phyloP scores from a whole-genome alignment of 2,329 filamentous ascomycete species.

The Aspergillus chevalieri region DNA sequence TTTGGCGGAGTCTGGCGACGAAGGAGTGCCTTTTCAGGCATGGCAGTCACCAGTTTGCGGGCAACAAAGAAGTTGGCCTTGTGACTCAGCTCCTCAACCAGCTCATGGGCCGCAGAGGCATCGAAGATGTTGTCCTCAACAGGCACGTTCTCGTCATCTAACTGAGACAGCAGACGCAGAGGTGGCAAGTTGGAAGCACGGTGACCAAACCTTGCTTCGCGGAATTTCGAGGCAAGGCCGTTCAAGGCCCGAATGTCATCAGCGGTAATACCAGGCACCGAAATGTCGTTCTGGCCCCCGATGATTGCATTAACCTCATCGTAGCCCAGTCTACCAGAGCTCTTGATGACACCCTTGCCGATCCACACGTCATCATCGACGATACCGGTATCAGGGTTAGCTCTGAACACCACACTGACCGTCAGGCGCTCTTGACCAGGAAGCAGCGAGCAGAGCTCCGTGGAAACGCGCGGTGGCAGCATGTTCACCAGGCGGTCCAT shows the following conservation, averaged over 20 bases:
- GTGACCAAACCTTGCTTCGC: conserved; percentile 76
- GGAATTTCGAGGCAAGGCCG: conserved; percentile 80
- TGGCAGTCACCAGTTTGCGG: conserved; percentile 67
- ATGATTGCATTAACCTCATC: conserved; percentile 80
- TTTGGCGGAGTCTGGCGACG: conserved; percentile 82
- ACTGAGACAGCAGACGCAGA: conserved; percentile 81
- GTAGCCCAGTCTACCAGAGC: conserved; percentile 75
- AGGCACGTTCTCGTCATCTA: conserved; percentile 96
- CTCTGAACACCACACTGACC: conserved; percentile 86
- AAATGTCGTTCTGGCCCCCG: conserved; percentile 55
- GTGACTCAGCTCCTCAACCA: conserved; percentile 91
- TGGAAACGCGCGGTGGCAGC: conserved; percentile 77
- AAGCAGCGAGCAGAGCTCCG: conserved; percentile 79
- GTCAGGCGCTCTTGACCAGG: conserved; percentile 86
- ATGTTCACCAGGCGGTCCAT: conserved; percentile 84
- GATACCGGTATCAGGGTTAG: conserved; percentile 75
- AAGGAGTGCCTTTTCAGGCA: conserved; percentile 89
- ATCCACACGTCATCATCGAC: conserved; percentile 87
- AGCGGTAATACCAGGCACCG: conserved; percentile 59
- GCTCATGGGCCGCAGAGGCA: conserved; percentile 78
- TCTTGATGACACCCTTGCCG: conserved; percentile 90
- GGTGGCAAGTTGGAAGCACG: conserved; percentile 74
- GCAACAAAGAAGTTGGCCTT: conserved; percentile 88
- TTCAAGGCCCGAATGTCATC: conserved; percentile 77
- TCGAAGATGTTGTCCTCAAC: conserved; percentile 96